A percentile compares a stretch with the other conserved stretches of the same genome.
Evolutionary conservation across 2,329 filamentous ascomycete genomes (phyloP).

Genomic region (Verticillium dahliae): DNA sequence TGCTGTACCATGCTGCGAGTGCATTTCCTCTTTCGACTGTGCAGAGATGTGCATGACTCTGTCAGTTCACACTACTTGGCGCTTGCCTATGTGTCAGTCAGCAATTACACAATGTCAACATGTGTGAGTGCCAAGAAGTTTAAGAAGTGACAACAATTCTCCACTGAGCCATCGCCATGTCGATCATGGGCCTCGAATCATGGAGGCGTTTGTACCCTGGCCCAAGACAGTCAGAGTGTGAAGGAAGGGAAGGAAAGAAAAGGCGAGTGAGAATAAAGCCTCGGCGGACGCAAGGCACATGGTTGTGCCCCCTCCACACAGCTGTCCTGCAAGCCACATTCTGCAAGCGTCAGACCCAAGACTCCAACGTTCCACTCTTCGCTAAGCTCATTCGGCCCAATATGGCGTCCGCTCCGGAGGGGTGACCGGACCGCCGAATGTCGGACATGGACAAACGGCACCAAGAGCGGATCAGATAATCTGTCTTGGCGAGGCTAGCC

Average conservation of each 20-base stretch:
- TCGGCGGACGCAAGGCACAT: neutral
- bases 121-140: neutral
- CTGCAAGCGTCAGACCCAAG: neutral
- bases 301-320: neutral
- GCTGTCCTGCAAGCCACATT: neutral
- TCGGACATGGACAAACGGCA: neutral
- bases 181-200: neutral
- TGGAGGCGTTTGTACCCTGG: neutral
- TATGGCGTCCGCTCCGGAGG: neutral
- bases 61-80: neutral
- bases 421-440: neutral
- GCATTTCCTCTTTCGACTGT: neutral
- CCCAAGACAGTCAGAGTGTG: no score
- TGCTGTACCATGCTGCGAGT: neutral
- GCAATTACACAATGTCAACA: neutral
- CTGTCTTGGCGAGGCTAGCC: neutral
- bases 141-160: neutral
- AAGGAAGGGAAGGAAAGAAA: neutral
- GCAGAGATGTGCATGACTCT: neutral
- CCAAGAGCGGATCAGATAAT: neutral
- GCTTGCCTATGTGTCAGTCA: neutral
- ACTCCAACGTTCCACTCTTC: neutral
- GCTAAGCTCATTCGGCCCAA: neutral
- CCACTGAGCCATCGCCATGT: neutral
- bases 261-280: neutral